phyloP scores from a whole-genome alignment of 352 stramenopile genomes.

The Globisporangium mamillatum region DNA sequence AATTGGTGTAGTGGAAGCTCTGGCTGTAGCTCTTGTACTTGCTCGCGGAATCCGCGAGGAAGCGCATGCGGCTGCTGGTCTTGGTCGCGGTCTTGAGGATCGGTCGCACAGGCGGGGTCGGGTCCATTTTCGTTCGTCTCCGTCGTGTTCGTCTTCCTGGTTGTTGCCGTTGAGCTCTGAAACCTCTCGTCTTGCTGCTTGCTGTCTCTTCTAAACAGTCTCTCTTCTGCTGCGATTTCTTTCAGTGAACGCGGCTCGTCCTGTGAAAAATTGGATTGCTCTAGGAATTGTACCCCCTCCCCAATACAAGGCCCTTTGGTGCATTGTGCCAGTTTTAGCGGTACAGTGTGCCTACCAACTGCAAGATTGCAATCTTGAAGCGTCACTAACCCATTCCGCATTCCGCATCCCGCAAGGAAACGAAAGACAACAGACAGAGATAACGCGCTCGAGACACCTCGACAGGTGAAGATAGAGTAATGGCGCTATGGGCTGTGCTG shows the following conservation, averaged over 20 bases:
- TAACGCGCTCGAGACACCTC: not conserved
- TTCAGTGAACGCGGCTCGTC: not conserved
- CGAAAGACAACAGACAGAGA: not conserved
- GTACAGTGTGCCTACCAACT: not conserved
- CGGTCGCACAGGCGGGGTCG: constrained; percentile 30
- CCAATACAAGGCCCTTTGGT: not conserved
- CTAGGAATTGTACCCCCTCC: not conserved
- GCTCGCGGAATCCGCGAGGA: constrained; percentile 24
- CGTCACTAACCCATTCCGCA: constrained; percentile 8
- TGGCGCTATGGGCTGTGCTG: constrained; percentile 2
- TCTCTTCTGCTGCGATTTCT: constrained; percentile 2
- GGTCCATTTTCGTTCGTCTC: constrained; percentile 8
- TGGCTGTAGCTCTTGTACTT: constrained; percentile 24
- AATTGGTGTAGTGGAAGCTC: constrained; percentile 21
- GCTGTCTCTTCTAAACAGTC: not conserved
- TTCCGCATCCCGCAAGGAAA: not conserved
- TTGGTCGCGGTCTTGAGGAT: constrained; percentile 56
- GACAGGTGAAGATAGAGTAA: not conserved
- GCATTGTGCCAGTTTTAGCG: not conserved
- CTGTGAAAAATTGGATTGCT: not conserved
- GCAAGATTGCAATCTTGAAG: constrained; percentile 13
- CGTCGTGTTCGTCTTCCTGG: not conserved
- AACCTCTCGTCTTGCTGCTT: constrained; percentile 3
- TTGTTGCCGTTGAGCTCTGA: not conserved
- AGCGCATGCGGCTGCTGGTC: constrained; percentile 17